phyloP scores from a whole-genome alignment of 176 grass and related monocot genomes.

The Avena sativa region DNA sequence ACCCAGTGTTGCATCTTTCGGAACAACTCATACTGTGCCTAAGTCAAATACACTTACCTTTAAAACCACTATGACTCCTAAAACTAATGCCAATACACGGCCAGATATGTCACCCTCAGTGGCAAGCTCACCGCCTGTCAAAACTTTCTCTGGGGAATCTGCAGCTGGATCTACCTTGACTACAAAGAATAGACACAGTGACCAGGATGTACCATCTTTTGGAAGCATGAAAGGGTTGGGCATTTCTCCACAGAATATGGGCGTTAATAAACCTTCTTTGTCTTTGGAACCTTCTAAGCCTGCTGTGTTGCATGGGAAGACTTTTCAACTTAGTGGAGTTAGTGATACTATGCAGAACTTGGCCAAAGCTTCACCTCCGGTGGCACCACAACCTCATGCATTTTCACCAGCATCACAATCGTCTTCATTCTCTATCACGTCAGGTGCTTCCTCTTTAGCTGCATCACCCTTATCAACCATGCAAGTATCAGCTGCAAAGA shows the following conservation, averaged over 20 bases:
- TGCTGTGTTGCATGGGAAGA: conserved; percentile 39
- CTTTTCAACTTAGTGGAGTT: conserved; percentile 37
- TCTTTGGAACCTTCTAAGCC: conserved; percentile 46
- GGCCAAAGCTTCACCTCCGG: conserved; percentile 43
- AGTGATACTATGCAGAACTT: conserved; percentile 33
- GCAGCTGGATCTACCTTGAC: conserved; percentile 40
- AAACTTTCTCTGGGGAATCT: conserved; percentile 44
- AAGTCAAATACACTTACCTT: conserved; percentile 52
- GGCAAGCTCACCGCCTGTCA: conserved; percentile 36
- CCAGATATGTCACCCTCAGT: conserved; percentile 37
- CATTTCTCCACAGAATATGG: conserved; percentile 47
- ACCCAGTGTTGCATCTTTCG: conserved; percentile 44
- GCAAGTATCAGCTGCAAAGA: conserved; percentile 42
- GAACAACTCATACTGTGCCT: conserved; percentile 45
- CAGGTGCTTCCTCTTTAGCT: conserved; percentile 35
- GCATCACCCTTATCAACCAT: conserved; percentile 31
- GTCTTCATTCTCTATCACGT: conserved; percentile 30
- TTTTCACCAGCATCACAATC: conserved; percentile 30
- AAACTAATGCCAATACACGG: conserved; percentile 46
- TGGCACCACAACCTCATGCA: conserved; percentile 33
- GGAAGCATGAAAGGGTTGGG: conserved; percentile 41
- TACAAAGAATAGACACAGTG: conserved; percentile 47
- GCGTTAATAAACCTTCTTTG: conserved; percentile 47
- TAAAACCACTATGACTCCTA: conserved; percentile 55
- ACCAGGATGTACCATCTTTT: conserved; percentile 36